Evolutionary conservation across 352 stramenopile species (phyloP).

Genomic region (Thalassiosira pacifica): DNA sequence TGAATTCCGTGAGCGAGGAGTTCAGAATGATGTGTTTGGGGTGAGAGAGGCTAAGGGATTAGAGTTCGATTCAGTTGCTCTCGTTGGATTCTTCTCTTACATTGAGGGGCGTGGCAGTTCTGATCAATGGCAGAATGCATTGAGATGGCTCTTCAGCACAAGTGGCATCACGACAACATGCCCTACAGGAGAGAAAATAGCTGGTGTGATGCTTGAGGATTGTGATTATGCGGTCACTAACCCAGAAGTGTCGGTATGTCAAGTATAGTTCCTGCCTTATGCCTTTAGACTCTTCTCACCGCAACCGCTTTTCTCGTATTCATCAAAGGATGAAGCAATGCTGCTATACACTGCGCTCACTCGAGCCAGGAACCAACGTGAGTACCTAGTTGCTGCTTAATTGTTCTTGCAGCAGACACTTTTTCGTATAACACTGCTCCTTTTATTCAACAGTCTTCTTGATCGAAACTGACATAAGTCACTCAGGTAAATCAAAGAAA

Average conservation of each 20-base stretch:
- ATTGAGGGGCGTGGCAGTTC: slow-evolving; percentile 32
- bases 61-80: slow-evolving; percentile 44
- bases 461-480: slow-evolving; percentile 26
- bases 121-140: slow-evolving; percentile 31
- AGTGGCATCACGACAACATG: slow-evolving; percentile 16
- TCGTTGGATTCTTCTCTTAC: slow-evolving; percentile 36
- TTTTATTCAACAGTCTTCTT: slow-evolving; percentile 21
- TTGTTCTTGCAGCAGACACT: not conserved
- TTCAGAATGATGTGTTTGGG: slow-evolving; percentile 52
- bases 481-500: slow-evolving; percentile 3
- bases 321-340: slow-evolving; percentile 33
- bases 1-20: slow-evolving; percentile 15
- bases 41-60: slow-evolving; percentile 49
- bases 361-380: slow-evolving; percentile 37
- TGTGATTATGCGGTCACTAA: slow-evolving; percentile 42
- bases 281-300: not conserved
- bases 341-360: slow-evolving; percentile 47
- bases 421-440: not conserved
- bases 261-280: not conserved
- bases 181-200: slow-evolving; percentile 22
- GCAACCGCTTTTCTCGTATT: not conserved
- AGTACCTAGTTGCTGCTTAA: not conserved
- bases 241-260: slow-evolving; percentile 23
- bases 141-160: slow-evolving; percentile 27
- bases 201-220: slow-evolving; percentile 16